These are phyloP conservation scores for Naumovozyma baii DNA, from an alignment of 805 yeast species.

Conservation along the genomic window DNA sequence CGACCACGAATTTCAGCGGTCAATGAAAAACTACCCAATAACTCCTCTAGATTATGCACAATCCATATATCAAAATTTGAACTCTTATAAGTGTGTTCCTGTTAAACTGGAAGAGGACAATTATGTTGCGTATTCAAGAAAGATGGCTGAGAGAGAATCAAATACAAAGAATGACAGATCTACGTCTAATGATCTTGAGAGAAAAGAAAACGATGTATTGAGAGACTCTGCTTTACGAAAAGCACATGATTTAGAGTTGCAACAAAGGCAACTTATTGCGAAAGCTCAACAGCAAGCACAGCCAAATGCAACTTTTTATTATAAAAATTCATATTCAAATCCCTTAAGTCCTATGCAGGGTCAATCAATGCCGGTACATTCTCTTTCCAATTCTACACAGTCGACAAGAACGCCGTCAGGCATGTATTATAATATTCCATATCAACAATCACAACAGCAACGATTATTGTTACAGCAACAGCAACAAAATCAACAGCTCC, in stretches of 20 bases:
- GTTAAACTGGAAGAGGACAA: conserved; percentile 16
- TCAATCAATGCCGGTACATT: background rate
- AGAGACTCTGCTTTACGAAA: too few species aligned
- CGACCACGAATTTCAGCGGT: background rate
- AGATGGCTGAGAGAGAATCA: background rate
- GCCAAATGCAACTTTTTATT: background rate
- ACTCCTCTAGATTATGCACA: conserved; percentile 26
- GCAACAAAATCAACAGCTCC: background rate
- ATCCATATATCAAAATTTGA: conserved; percentile 23
- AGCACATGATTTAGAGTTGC: conserved; percentile 4
- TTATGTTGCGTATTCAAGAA: background rate
- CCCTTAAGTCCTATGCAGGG: background rate
- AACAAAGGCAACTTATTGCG: conserved; percentile 23
- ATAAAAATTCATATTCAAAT: background rate
- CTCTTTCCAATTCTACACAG: background rate
- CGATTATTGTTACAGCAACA: conserved; percentile 2
- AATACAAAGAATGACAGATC: background rate
- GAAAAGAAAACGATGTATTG: too few species aligned
- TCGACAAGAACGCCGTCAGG: background rate
- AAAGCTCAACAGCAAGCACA: conserved; percentile 6
- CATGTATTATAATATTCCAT: background rate
- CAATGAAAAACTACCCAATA: conserved; percentile 8
- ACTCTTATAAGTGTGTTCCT: conserved; percentile 24
- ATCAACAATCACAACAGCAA: conserved; percentile 5
- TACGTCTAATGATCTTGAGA: background rate